phyloP scores from a whole-genome alignment of 345 rosid genomes.

The Garcia nutans region DNA sequence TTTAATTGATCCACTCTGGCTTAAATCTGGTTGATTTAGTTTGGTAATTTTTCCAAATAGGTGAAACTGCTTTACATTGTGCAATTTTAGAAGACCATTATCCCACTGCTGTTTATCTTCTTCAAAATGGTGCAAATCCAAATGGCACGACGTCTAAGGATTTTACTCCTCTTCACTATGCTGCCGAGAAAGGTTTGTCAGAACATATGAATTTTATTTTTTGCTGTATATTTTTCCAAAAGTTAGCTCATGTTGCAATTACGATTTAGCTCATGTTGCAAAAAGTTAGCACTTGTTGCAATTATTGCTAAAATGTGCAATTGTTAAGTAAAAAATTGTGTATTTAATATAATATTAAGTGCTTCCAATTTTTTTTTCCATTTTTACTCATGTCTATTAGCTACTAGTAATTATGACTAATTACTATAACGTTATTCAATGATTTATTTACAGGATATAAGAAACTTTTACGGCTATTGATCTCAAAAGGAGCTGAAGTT shows the following conservation, averaged over 20 bases:
- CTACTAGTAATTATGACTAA: no score
- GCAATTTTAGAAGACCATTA: constrained; percentile 5
- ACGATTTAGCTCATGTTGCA: neutral
- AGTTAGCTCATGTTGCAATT: no score
- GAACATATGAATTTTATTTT: neutral
- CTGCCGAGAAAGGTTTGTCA: constrained; percentile 16
- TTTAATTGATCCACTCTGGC: no score
- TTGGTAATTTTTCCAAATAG: neutral
- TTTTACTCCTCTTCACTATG: constrained; percentile 18
- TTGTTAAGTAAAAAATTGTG: no score
- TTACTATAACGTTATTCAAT: no score
- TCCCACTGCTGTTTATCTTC: constrained; percentile 17
- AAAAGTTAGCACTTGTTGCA: no score
- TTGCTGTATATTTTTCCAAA: neutral
- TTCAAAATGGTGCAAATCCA: constrained; percentile 27
- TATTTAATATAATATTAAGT: no score
- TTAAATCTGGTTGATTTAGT: no score
- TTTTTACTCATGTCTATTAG: no score
- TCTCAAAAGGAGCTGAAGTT: constrained; percentile 25
- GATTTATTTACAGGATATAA: constrained; percentile 21
- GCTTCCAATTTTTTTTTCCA: no score
- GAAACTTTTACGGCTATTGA: constrained; percentile 12
- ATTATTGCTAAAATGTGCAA: no score
- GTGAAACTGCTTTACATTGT: constrained; percentile 19
- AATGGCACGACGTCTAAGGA: constrained; percentile 4